Conservation (phyloP, 1,284 basidiomycete species). For the Boletus sp. region DNA sequence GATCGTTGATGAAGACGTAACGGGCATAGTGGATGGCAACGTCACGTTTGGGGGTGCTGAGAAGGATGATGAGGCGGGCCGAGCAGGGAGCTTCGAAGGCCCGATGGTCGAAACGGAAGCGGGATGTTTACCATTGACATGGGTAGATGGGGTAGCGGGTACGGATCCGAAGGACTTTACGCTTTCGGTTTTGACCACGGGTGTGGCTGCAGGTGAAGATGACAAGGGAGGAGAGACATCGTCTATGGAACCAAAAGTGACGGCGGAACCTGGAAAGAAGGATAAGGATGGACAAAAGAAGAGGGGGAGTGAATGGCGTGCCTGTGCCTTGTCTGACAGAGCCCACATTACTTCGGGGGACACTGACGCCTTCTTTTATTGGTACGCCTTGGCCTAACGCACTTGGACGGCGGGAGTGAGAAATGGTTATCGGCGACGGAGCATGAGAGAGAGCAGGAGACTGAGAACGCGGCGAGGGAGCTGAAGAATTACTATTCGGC, state of each 20-base stretch:
- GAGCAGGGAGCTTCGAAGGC: conserved; percentile 32
- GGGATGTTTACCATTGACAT: conserved; percentile 54
- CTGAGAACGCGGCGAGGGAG: conserved; percentile 67
- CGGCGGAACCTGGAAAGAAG: conserved; percentile 47
- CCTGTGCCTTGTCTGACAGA: conserved; percentile 55
- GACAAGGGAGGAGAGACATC: conserved; percentile 64
- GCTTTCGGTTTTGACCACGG: conserved; percentile 62
- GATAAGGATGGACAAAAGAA: neutral
- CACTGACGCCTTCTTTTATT: conserved; percentile 71
- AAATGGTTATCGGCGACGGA: conserved; percentile 44
- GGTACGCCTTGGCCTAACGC: conserved; percentile 63
- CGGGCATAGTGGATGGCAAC: conserved; percentile 33
- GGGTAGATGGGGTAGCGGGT: conserved; percentile 37
- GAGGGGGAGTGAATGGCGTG: conserved; percentile 20
- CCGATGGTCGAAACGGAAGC: conserved; percentile 24
- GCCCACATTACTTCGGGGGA: conserved; percentile 53
- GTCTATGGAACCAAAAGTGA: conserved; percentile 84
- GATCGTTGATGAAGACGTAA: conserved; percentile 13
- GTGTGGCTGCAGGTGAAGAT: conserved; percentile 61
- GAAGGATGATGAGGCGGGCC: conserved; percentile 34
- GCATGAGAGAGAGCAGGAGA: conserved; percentile 58
- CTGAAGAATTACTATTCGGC: conserved; percentile 43
- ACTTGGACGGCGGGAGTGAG: conserved; percentile 70
- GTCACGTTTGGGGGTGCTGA: conserved; percentile 32
- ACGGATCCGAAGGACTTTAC: conserved; percentile 80